These are phyloP conservation scores for Pseudogymnoascus sp. DNA, from an alignment of 2,329 filamentous ascomycete species.

Conservation along the genomic window DNA sequence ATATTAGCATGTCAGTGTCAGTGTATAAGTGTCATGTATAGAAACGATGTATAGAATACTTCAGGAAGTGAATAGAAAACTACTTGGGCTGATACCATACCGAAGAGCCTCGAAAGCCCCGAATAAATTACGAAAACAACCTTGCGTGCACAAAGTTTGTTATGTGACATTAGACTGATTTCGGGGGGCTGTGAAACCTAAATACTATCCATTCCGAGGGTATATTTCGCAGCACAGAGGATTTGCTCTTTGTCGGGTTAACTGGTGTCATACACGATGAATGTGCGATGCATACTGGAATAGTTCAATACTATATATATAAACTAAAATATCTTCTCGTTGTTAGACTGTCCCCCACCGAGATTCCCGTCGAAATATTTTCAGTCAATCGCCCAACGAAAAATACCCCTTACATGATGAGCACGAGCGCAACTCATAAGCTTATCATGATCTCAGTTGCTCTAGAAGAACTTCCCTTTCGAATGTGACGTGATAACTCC, in stretches of 20 bases:
- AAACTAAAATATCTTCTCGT: not conserved
- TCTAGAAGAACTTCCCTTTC: slow-evolving; percentile 29
- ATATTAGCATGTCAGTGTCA: not conserved
- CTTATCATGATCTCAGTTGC: not conserved
- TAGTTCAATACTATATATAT: not conserved
- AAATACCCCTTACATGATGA: not conserved
- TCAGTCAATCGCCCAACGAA: not conserved
- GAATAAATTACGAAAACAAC: not conserved
- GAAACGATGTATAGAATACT: not conserved
- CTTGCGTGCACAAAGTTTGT: not conserved
- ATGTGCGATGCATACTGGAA: not conserved
- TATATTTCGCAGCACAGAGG: not conserved
- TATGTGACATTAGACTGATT: not conserved
- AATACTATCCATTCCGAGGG: not conserved
- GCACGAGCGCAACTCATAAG: not conserved
- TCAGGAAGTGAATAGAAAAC: not conserved
- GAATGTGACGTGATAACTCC: slow-evolving; percentile 24
- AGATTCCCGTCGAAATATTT: not conserved
- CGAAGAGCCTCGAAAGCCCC: not conserved
- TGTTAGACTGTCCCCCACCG: not conserved
- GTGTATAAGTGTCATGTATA: not conserved
- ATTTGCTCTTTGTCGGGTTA: not conserved
- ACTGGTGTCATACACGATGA: not conserved
- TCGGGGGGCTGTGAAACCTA: not conserved
- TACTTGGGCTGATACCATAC: not conserved